A percentile compares a stretch with the other conserved stretches of the same genome.
Conservation (phyloP, 2,329 filamentous ascomycete species). For the Spiromastix sp. region DNA sequence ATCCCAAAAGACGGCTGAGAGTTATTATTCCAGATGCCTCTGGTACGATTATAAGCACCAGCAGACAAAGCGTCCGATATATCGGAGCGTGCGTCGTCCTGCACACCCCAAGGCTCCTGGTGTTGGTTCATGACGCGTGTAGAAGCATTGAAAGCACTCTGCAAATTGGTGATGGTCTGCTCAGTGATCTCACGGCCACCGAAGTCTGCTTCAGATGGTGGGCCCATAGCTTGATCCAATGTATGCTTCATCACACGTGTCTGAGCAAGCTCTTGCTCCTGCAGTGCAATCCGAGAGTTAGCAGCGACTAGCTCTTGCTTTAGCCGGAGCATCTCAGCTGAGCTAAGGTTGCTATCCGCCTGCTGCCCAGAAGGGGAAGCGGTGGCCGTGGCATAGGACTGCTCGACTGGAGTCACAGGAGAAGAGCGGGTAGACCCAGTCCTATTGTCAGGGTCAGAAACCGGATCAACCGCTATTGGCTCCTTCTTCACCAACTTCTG, state of each 20-base stretch:
- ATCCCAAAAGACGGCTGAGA: constrained; percentile 12
- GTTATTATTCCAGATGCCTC: constrained; percentile 22
- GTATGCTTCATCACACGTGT: constrained; percentile 51
- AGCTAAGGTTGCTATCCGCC: constrained; percentile 16
- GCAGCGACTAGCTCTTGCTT: constrained; percentile 48
- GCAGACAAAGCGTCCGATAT: constrained; percentile 33
- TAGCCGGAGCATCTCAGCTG: constrained; percentile 44
- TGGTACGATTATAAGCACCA: constrained; percentile 30
- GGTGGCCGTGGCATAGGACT: neutral
- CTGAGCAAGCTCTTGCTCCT: constrained; percentile 52
- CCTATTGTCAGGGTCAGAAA: constrained; percentile 15
- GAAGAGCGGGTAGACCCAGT: constrained; percentile 7
- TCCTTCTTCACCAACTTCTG: constrained; percentile 34
- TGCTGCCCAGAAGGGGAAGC: neutral
- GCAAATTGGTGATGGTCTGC: constrained; percentile 40
- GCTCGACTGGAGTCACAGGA: constrained; percentile 10
- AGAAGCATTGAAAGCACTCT: constrained; percentile 43
- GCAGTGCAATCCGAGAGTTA: constrained; percentile 47
- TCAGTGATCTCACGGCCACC: constrained; percentile 38
- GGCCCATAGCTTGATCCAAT: constrained; percentile 47
- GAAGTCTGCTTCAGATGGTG: constrained; percentile 44
- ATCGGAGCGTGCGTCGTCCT: constrained; percentile 36
- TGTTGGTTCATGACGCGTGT: constrained; percentile 32
- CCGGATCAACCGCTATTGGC: constrained; percentile 7
- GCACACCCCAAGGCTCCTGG: constrained; percentile 33